These are phyloP conservation scores for Epichloe gansuensis DNA, from an alignment of 2,329 filamentous ascomycete genomes.

Conservation along the genomic window DNA sequence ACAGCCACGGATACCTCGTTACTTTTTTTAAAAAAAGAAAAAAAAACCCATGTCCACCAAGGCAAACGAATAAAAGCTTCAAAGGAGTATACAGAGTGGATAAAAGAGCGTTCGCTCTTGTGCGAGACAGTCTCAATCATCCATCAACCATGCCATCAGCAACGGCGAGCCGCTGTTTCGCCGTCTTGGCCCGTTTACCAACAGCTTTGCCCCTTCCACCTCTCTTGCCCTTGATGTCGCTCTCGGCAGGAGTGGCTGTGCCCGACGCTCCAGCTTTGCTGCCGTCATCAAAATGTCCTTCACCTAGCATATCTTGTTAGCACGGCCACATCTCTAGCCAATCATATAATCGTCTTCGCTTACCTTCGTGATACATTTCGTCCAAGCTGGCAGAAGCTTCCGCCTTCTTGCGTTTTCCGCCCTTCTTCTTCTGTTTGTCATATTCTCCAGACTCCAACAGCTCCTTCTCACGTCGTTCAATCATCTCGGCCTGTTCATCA, in stretches of 20 bases:
- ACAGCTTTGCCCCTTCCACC: slow-evolving; percentile 39
- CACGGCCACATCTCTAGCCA: not conserved
- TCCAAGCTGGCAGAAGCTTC: slow-evolving; percentile 58
- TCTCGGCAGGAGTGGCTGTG: slow-evolving; percentile 65
- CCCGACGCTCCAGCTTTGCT: slow-evolving; percentile 60
- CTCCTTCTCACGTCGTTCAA: slow-evolving; percentile 86
- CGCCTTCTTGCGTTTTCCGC: slow-evolving; percentile 41
- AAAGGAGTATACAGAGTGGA: not conserved
- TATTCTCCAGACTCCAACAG: slow-evolving; percentile 59
- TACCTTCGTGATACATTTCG: slow-evolving; percentile 98
- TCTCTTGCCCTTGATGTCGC: slow-evolving; percentile 37
- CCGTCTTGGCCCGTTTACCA: slow-evolving; percentile 48
- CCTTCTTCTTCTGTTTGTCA: slow-evolving; percentile 52
- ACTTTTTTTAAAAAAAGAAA: not conserved
- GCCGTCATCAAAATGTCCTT: slow-evolving; percentile 88
- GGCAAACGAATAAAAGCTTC: not conserved
- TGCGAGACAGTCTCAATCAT: slow-evolving; percentile 5
- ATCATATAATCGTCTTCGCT: slow-evolving; percentile 23
- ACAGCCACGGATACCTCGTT: not conserved
- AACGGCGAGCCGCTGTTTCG: slow-evolving; percentile 55
- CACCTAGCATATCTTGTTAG: slow-evolving; percentile 44
- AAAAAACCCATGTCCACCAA: not conserved
- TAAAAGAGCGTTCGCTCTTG: not conserved
- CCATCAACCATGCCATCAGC: slow-evolving; percentile 41
- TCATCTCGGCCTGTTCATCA: slow-evolving; percentile 87